Evolutionary conservation across 2,329 filamentous ascomycete genomes (phyloP), one percentile per base, ranked within the genome.

Genomic region (Berkeleyomyces rouxiae): DNA sequence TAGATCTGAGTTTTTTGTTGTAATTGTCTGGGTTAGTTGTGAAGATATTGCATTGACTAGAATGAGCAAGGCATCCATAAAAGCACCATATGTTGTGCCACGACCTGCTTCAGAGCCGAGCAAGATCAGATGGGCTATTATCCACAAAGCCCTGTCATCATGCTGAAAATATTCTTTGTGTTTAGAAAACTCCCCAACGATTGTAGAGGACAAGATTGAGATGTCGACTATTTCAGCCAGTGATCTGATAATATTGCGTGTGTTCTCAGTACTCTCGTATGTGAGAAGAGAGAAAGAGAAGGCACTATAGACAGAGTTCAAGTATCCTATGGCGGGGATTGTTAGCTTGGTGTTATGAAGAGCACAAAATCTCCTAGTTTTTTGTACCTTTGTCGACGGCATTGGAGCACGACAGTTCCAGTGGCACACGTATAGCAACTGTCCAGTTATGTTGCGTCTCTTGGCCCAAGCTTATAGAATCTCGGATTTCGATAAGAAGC

Each of bases 91-190:
- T 7, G 49, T 43, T 16, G 51, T 39, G 23, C 31, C 49, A 57
- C 57, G 39, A 4, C 47, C 60, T 6, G 49, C 31, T 13, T 71
- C 72, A 62, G 75, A 74, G 60, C 79, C 77, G 10, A 86, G 71
- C 60, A 80, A 78, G 65, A 88, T 79, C 66, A 86, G 85, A 68
- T 87, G 83, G 11, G 86, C 79, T 37, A 90, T 73, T 37, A 88
- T 76, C 77, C 84, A 85, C 46, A 89, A 71, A 44, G 82, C 78
- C 7, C 74, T 72, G 47, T 77, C 72, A 44, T 73, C 73, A 0
- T 72, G 69, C 10, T 68, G 67, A 1, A 67, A 64, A 0, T 64
- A 58, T 9, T 69, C 64, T 4, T 69, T 64, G 1, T 68, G 65
- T 1, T 68, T 67, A 1, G 69, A 66, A 57, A 76, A 74, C 1